Conservation (phyloP, 208 protist genomes). For the Borovskyia barvae region DNA sequence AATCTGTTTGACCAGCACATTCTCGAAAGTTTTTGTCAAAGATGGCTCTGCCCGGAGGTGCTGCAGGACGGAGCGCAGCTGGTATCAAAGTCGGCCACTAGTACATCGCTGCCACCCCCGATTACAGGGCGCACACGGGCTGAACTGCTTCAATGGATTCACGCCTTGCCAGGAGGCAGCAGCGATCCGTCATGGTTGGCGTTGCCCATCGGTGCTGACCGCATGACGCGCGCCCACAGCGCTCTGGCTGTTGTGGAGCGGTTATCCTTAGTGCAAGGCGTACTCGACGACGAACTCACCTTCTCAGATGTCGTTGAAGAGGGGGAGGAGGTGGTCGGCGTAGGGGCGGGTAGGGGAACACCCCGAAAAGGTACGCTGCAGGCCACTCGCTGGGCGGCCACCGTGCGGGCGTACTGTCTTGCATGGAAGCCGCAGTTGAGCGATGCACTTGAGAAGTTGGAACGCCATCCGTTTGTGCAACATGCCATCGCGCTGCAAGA, state of each 20-base stretch:
- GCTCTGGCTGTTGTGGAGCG: slow-evolving; percentile 67
- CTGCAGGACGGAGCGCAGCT: slow-evolving; percentile 25
- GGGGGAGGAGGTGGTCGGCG: not conserved
- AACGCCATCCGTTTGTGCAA: slow-evolving; percentile 31
- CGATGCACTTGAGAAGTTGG: slow-evolving; percentile 17
- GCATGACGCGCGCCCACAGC: slow-evolving; percentile 69
- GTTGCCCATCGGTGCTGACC: slow-evolving; percentile 87
- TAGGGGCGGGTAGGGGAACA: not conserved
- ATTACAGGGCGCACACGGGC: slow-evolving; percentile 25
- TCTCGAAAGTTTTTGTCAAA: slow-evolving; percentile 89
- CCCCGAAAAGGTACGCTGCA: not conserved
- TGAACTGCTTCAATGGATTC: slow-evolving; percentile 90
- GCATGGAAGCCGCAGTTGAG: slow-evolving; percentile 31
- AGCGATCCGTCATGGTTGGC: slow-evolving; percentile 91
- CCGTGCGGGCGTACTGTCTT: slow-evolving; percentile 44
- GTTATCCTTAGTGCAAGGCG: slow-evolving; percentile 54
- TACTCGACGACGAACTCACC: slow-evolving; percentile 57
- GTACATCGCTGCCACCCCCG: slow-evolving; percentile 20
- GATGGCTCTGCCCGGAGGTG: slow-evolving; percentile 69
- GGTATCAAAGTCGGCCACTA: slow-evolving; percentile 15
- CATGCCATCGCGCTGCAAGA: slow-evolving; percentile 30
- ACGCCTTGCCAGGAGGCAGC: slow-evolving; percentile 66
- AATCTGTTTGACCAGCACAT: slow-evolving; percentile 97
- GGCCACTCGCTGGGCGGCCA: slow-evolving; percentile 46
- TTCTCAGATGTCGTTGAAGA: not conserved